These are phyloP conservation scores for Gracilaria gracilis DNA, from an alignment of 23 red algal genomes.

Conservation along the genomic window DNA sequence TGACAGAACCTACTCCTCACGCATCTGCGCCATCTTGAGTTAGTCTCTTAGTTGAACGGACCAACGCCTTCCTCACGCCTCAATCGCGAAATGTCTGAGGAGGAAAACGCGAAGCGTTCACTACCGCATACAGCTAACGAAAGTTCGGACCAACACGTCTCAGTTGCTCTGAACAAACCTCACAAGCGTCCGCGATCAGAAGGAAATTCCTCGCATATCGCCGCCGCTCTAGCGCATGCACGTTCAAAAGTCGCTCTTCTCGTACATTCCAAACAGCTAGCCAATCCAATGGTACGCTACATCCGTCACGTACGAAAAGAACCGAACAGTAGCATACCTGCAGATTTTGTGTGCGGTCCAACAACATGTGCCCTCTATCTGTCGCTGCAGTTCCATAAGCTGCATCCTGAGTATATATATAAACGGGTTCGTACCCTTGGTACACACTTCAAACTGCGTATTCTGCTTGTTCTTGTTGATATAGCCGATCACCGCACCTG, in stretches of 20 bases:
- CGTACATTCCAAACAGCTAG: too few relatives aligned
- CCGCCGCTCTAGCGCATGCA: conserved; percentile 46
- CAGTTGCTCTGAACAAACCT: not conserved
- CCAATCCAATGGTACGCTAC: too few relatives aligned
- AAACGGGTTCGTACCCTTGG: conserved; percentile 74
- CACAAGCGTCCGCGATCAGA: conserved; percentile 17
- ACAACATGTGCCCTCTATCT: conserved; percentile 88
- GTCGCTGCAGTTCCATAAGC: conserved; percentile 79
- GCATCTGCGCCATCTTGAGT: too few relatives aligned
- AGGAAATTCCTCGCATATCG: conserved; percentile 7
- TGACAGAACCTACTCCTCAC: too few relatives aligned
- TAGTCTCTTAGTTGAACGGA: not conserved
- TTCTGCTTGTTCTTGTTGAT: conserved; percentile 84
- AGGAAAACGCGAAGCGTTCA: not conserved
- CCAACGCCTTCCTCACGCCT: not conserved
- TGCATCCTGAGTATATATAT: conserved; percentile 79
- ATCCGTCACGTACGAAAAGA: conserved; percentile 73
- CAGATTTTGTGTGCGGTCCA: conserved; percentile 76
- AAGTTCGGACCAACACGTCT: too few relatives aligned
- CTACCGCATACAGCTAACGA: not conserved
- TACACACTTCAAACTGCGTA: conserved; percentile 59
- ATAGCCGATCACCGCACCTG: conserved; percentile 51
- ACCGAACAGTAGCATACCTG: conserved; percentile 28
- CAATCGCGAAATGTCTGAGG: not conserved
- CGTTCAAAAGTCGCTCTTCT: conserved; percentile 69